Evolutionary conservation across 805 yeast genomes (phyloP), one percentile per base, ranked within the genome.

Genomic region (Candida nanaspora): DNA sequence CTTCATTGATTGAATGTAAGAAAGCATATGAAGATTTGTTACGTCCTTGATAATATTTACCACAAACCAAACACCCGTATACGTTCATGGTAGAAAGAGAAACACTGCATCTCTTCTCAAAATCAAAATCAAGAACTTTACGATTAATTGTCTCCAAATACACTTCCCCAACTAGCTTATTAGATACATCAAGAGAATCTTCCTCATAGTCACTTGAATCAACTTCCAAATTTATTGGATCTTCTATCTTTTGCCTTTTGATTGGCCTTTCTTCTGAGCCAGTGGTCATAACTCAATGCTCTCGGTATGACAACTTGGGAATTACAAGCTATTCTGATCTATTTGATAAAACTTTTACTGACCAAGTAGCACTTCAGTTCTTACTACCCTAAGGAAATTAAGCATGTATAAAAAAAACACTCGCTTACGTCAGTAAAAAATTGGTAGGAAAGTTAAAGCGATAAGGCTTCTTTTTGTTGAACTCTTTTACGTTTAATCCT

Each of bases 61-160:
- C 91, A 60, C 95, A 86, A 0, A 70, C 70, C 18, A 86, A 60
- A 53, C 95, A 86, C 26, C 85, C 78, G 51, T 84, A 82, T 1
- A 85, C 72, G 50, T 82, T 81, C 18, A 71, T 62, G 30, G 66
- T 70, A 1, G 86, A 69, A 19, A 84, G 62, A 0, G 87, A 72
- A 0, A 80, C 73, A 33, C 76, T 68, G 57, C 95, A 86, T 1
- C 74, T 57, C 51, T 78, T 78, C 34, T 81, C 86, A 39, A 73
- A 70, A 54, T 84, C 94, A 55, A 86, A 85, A 52, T 86, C 86
- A 16, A 77, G 59, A 4, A 59, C 47, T 8, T 57, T 47, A 30
- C 76, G 53, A 46, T 75, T 66, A 30, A 76, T 54, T n/a, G 72
- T 65, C 28, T 65, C 69, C 13, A 69, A 49, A 44, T 69, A 68